These are phyloP conservation scores for Cystofilobasidium ferigula DNA, from an alignment of 768 basidiomycete species.

Conservation along the genomic window DNA sequence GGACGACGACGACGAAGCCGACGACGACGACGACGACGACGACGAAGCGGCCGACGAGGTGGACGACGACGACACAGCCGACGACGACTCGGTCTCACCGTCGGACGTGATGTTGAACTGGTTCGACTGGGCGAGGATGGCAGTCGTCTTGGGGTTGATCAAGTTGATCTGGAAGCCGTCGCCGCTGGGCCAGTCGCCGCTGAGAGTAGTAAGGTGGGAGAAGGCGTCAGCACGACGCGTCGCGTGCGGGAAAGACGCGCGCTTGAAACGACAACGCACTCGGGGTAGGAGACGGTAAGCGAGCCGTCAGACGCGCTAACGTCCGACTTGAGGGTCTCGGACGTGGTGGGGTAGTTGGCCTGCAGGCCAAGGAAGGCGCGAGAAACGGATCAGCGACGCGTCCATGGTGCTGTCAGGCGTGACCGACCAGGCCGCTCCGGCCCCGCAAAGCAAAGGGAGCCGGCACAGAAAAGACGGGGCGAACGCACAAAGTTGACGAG, in stretches of 20 bases:
- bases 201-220: not conserved
- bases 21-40: not conserved
- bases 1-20: not conserved
- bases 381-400: not conserved
- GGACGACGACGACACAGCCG: conserved; percentile 23
- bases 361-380: conserved; percentile 1
- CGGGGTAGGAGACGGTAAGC: conserved; percentile 24
- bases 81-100: conserved; percentile 20
- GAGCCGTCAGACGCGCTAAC: conserved; percentile 25
- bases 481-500: conserved; percentile 18
- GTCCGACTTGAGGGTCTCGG: conserved; percentile 23
- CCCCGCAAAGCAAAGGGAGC: not conserved
- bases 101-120: conserved; percentile 28
- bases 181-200: conserved; percentile 25
- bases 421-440: not conserved
- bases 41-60: conserved; percentile 1
- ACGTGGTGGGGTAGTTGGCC: conserved; percentile 21
- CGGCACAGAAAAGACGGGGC: not conserved
- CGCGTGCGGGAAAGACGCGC: not conserved
- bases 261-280: conserved; percentile 11
- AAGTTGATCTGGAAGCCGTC: conserved; percentile 26
- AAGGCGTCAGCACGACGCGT: not conserved
- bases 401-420: not conserved
- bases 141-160: conserved; percentile 20
- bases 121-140: conserved; percentile 26